Percentiles rank a stretch among this genome's conserved stretches.
Evolutionary conservation across 2,329 filamentous ascomycete species (phyloP).

Genomic region (Penicillium sp.): DNA sequence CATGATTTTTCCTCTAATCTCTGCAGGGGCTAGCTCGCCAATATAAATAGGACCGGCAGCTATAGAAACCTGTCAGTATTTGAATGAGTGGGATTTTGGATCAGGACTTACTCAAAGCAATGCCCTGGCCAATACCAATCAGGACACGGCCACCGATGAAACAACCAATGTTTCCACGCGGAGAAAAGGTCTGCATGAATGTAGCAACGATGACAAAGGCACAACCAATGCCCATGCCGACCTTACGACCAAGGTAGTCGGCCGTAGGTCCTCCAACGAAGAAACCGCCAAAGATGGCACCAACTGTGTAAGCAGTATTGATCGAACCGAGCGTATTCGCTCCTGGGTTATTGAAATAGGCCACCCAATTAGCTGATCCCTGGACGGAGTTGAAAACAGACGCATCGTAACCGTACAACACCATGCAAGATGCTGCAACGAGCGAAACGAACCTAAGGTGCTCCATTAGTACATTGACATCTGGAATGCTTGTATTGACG

Average conservation of each 20-base stretch:
- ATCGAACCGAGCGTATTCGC: slow-evolving; percentile 55
- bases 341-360: slow-evolving; percentile 56
- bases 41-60: slow-evolving; percentile 71
- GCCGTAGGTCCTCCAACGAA: slow-evolving; percentile 67
- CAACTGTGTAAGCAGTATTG: slow-evolving; percentile 71
- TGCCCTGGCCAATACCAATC: slow-evolving; percentile 69
- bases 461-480: background rate
- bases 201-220: slow-evolving; percentile 66
- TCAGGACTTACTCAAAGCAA: slow-evolving; percentile 57
- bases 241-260: slow-evolving; percentile 62
- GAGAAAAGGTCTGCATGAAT: slow-evolving; percentile 67
- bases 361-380: slow-evolving; percentile 65
- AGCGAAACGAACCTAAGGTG: slow-evolving; percentile 62
- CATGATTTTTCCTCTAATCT: slow-evolving; percentile 68
- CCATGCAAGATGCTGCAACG: slow-evolving; percentile 72
- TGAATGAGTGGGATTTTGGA: background rate
- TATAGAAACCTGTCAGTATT: slow-evolving; percentile 26
- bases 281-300: slow-evolving; percentile 69
- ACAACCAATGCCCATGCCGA: slow-evolving; percentile 66
- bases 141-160: slow-evolving; percentile 70
- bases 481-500: background rate
- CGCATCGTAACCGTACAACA: slow-evolving; percentile 73
- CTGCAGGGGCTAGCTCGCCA: slow-evolving; percentile 63
- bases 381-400: slow-evolving; percentile 73
- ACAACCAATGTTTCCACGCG: slow-evolving; percentile 59